Evolutionary conservation across 768 basidiomycete species (phyloP), one percentile per base, ranked within the genome.

Genomic region (Lepiota venenata): DNA sequence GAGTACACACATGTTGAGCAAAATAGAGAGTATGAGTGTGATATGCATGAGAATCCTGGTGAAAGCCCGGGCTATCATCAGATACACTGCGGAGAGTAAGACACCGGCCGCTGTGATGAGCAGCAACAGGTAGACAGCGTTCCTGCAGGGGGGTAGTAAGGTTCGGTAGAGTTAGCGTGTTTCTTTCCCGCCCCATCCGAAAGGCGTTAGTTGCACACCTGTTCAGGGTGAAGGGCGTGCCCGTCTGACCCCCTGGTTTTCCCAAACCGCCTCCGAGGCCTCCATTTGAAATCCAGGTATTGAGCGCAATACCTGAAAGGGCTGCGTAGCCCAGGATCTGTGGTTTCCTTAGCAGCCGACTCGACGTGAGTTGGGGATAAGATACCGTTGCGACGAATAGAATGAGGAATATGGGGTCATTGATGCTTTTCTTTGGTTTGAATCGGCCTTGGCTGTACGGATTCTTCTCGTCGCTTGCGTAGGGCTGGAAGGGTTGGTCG

Each of bases 41-140:
- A 88, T 78, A 61, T 89, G 90, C 82, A 91, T 89, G 61, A 93
- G 86, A 10, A 77, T 64, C 58, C 72, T 83, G 36, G 90, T 91
- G 69, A 91, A 90, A 1, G 76, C 70, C 22, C 91, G 83, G 16
- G 84, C 78, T 56, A 92, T 73, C 69, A 88, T 75, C 43, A 93
- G 77, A 63, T 88, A 92, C 9, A 78, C 39, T 2, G 77, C 69
- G 7, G 91, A 88, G 14, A 93, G 71, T 10, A 88, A 57, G 9
- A 92, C 67, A 1, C 81, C 88, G 15, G 82, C 79, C 6, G 78
- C 90, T 2, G 85, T 82, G 40, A 90, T 82, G 40, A 93, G 72
- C 25, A 92, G 76, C 8, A 92, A 72, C n/a, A 93, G 80, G 62
- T 85, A 89, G 2, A 84, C 83, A 0, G 90, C 85, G 60, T 84